phyloP scores from a whole-genome alignment of 768 basidiomycete genomes.

The Leccinum pellstonianum region DNA sequence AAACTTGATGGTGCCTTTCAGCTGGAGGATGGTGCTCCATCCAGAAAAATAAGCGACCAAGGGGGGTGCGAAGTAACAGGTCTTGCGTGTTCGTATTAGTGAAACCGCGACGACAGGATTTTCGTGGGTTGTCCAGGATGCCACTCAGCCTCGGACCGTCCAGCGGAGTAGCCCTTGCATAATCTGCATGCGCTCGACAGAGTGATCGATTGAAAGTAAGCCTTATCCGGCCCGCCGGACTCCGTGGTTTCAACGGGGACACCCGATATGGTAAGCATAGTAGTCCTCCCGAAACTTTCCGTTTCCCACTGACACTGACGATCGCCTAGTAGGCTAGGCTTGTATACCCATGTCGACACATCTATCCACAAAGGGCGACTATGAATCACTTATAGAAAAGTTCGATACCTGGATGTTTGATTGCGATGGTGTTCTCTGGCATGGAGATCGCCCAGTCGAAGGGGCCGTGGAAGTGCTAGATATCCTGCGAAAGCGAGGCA shows the following conservation, averaged over 20 bases:
- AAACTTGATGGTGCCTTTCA: not conserved
- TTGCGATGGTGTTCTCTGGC: slow-evolving; percentile 95
- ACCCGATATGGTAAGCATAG: slow-evolving; percentile 25
- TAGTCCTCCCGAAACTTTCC: slow-evolving; percentile 8
- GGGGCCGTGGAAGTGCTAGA: slow-evolving; percentile 75
- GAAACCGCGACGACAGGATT: not conserved
- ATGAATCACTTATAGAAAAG: slow-evolving; percentile 49
- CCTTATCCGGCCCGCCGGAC: not conserved
- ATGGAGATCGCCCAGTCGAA: slow-evolving; percentile 75
- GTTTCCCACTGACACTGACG: not conserved
- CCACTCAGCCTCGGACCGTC: not conserved
- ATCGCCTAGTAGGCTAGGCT: slow-evolving; percentile 7
- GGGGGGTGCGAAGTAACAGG: not conserved
- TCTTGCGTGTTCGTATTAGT: not conserved
- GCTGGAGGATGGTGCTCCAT: not conserved
- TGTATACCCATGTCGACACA: slow-evolving; percentile 25
- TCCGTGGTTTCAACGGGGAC: slow-evolving; percentile 6
- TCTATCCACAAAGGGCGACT: slow-evolving; percentile 41
- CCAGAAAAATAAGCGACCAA: slow-evolving; percentile 3
- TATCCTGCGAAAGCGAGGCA: slow-evolving; percentile 70
- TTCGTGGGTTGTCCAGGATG: not conserved
- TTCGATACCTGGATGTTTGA: slow-evolving; percentile 97
- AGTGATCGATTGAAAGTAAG: not conserved
- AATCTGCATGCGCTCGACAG: not conserved
- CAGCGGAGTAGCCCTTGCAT: not conserved